phyloP scores from a whole-genome alignment of 306 rosid genomes.

The Heteromeles arbutifolia region DNA sequence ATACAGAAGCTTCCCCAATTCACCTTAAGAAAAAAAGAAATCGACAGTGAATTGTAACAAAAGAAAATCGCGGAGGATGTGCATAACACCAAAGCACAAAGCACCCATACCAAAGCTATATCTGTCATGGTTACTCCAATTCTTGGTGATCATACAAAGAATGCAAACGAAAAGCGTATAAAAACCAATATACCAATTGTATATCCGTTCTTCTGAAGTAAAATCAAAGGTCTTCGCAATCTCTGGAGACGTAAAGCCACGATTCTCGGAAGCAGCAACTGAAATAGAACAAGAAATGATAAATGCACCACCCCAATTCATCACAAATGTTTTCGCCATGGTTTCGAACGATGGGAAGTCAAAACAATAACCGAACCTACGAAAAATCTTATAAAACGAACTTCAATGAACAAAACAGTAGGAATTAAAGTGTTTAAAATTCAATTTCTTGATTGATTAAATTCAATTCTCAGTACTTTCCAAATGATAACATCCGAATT shows the following conservation, averaged over 20 bases:
- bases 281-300: constrained; percentile 23
- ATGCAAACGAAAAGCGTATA: neutral
- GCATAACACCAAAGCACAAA: neutral
- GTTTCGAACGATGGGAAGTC: neutral
- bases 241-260: constrained; percentile 70
- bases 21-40: neutral
- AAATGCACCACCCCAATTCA: neutral
- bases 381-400: neutral
- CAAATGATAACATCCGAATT: neutral
- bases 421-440: neutral
- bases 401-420: neutral
- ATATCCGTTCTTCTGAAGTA: constrained; percentile 73
- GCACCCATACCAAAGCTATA: neutral
- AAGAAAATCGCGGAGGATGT: neutral
- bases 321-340: neutral
- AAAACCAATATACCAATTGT: constrained; percentile 50
- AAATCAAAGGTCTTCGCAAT: constrained; percentile 73
- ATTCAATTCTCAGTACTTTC: neutral
- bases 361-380: neutral
- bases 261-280: constrained; percentile 71
- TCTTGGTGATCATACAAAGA: neutral
- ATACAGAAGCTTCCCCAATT: neutral
- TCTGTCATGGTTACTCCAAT: neutral
- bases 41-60: neutral
- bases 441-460: neutral